Conservation (phyloP, 495 filamentous ascomycete species). For the Chaetomidium leptoderma region DNA sequence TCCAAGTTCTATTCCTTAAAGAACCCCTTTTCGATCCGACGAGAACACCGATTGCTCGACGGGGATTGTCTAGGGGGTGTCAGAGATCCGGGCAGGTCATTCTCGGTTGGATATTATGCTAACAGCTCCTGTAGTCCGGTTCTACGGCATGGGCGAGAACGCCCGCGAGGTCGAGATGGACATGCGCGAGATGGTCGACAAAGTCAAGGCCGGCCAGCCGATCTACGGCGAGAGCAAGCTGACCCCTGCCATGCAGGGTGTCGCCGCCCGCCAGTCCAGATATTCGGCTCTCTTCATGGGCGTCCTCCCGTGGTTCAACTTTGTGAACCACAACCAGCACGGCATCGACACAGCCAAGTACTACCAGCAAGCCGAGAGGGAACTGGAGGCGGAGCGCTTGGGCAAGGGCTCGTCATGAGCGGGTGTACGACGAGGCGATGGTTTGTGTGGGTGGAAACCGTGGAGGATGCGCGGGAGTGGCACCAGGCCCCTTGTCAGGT, state of each 20-base stretch:
- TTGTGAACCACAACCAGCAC: conserved; percentile 96
- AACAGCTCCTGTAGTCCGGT: conserved; percentile 56
- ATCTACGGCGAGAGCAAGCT: conserved; percentile 80
- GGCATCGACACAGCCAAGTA: conserved; percentile 98
- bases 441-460: neutral
- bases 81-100: neutral
- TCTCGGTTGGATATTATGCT: neutral
- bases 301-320: conserved; percentile 91
- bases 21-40: neutral
- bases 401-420: conserved; percentile 25
- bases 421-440: neutral
- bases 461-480: neutral
- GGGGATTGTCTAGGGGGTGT: neutral
- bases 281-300: conserved; percentile 79
- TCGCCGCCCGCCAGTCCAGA: conserved; percentile 85
- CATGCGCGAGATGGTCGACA: conserved; percentile 95
- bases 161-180: conserved; percentile 87
- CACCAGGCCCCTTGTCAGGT: conserved; percentile 17
- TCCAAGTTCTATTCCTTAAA: neutral
- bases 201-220: conserved; percentile 84
- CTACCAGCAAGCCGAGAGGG: conserved; percentile 90
- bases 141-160: conserved; percentile 94
- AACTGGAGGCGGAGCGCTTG: conserved; percentile 72
- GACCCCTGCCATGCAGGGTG: conserved; percentile 85
- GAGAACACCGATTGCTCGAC: neutral